A percentile compares a stretch with the other conserved stretches of the same genome.
phyloP scores from a whole-genome alignment of 805 yeast species.

The Candida broadrunensis region DNA sequence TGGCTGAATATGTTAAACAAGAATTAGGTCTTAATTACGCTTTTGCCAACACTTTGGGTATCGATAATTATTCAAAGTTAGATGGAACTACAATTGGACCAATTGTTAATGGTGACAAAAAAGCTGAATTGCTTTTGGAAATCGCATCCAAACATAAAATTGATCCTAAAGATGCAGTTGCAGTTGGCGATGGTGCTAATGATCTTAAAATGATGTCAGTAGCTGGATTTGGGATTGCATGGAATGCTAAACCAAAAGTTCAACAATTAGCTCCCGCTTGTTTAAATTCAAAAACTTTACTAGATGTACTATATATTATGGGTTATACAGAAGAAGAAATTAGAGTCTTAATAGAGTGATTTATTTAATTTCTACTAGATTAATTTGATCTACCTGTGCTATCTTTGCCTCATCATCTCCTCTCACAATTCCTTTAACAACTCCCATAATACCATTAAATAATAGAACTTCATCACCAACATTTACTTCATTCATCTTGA shows the following conservation, averaged over 20 bases:
- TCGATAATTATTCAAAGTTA: conserved; percentile 46
- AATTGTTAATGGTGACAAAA: conserved; percentile 81
- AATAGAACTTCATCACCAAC: conserved; percentile 70
- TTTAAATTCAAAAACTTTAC: conserved; percentile 69
- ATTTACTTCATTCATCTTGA: conserved; percentile 44
- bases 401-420: conserved; percentile 27
- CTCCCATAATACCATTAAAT: conserved; percentile 84
- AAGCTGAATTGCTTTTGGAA: conserved; percentile 67
- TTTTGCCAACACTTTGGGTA: conserved; percentile 69
- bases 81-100: conserved; percentile 79
- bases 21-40: conserved; percentile 79
- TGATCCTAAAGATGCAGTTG: conserved; percentile 56
- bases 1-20: conserved; percentile 72
- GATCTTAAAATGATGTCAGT: conserved; percentile 88
- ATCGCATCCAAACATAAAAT: conserved; percentile 57
- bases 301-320: conserved; percentile 75
- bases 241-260: conserved; percentile 96
- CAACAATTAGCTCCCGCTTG: conserved; percentile 80
- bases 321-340: conserved; percentile 67
- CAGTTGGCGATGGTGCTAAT: conserved; percentile 97
- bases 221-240: conserved; percentile 94
- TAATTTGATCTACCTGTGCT: not conserved
- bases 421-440: conserved; percentile 63
- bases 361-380: not conserved
- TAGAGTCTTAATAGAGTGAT: not conserved